phyloP scores from a whole-genome alignment of 202 grass and related monocot genomes.

The Eragrostis tef region DNA sequence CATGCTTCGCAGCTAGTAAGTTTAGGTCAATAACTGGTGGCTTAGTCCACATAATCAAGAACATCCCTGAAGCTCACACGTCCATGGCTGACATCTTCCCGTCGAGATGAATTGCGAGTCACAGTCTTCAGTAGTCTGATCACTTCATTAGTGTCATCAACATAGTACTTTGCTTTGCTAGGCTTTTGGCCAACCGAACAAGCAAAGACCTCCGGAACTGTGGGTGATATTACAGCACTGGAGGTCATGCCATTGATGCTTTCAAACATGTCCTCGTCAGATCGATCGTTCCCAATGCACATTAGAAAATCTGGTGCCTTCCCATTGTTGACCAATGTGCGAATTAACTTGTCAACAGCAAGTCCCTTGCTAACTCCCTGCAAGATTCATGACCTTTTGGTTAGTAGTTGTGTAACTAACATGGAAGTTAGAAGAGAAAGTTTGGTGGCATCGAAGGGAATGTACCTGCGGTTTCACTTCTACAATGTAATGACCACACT shows the following conservation, averaged over 20 bases:
- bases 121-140: conserved; percentile 66
- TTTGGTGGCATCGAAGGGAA: neutral
- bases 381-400: conserved; percentile 26
- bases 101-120: conserved; percentile 32
- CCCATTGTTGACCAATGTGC: conserved; percentile 51
- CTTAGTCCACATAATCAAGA: conserved; percentile 49
- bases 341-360: conserved; percentile 75
- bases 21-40: neutral
- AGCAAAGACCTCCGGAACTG: conserved; percentile 67
- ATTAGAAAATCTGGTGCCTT: conserved; percentile 68
- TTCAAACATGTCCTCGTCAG: conserved; percentile 96
- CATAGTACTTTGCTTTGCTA: conserved; percentile 87
- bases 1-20: conserved; percentile 33
- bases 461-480: conserved; percentile 95
- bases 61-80: conserved; percentile 48
- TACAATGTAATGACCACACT: conserved; percentile 83
- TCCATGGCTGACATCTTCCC: conserved; percentile 38
- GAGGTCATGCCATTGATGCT: conserved; percentile 59
- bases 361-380: conserved; percentile 87
- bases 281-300: conserved; percentile 84
- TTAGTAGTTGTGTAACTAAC: conserved; percentile 9
- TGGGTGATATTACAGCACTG: conserved; percentile 45
- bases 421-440: conserved; percentile 21
- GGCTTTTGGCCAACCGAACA: conserved; percentile 91
- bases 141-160: conserved; percentile 74